A percentile compares a stretch with the other conserved stretches of the same genome.
Evolutionary conservation across 345 rosid genomes (phyloP).

Genomic region (Murraya paniculata): DNA sequence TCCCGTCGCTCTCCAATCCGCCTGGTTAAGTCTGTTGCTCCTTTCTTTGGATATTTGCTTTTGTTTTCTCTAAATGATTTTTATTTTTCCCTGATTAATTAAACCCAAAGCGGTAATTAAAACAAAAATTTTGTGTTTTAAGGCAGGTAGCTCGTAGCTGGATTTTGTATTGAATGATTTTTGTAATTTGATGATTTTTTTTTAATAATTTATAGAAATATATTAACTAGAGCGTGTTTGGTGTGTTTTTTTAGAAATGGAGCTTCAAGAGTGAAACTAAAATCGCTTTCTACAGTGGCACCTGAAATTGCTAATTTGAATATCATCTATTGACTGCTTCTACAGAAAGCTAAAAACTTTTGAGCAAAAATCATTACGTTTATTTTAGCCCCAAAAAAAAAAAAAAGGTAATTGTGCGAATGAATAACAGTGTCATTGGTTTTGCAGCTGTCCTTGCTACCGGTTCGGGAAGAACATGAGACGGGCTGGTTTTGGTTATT

Average conservation of each 20-base stretch:
- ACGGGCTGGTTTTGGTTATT: slow-evolving; percentile 76
- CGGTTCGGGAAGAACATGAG: slow-evolving; percentile 92
- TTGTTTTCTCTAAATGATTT: not conserved
- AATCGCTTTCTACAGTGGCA: not conserved
- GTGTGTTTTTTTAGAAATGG: not conserved
- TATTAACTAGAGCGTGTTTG: not conserved
- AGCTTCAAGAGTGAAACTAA: too few relatives aligned
- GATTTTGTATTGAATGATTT: not conserved
- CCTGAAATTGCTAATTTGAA: not conserved
- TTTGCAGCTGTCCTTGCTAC: slow-evolving; percentile 85
- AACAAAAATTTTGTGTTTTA: too few relatives aligned
- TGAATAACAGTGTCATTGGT: slow-evolving; percentile 21
- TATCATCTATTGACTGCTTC: not conserved
- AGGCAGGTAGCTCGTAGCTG: not conserved
- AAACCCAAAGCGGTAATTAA: too few relatives aligned
- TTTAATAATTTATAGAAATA: not conserved
- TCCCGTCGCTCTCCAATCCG: slow-evolving; percentile 69
- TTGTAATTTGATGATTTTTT: not conserved
- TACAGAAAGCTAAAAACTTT: not conserved
- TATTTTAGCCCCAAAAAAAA: not conserved
- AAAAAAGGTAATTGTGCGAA: not conserved
- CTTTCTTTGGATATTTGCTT: not conserved
- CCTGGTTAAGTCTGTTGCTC: slow-evolving; percentile 45
- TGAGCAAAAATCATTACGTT: not conserved
- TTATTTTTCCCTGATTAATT: not conserved